Evolutionary conservation across 495 filamentous ascomycete species (phyloP).

Genomic region (Penicillium coprophilum): DNA sequence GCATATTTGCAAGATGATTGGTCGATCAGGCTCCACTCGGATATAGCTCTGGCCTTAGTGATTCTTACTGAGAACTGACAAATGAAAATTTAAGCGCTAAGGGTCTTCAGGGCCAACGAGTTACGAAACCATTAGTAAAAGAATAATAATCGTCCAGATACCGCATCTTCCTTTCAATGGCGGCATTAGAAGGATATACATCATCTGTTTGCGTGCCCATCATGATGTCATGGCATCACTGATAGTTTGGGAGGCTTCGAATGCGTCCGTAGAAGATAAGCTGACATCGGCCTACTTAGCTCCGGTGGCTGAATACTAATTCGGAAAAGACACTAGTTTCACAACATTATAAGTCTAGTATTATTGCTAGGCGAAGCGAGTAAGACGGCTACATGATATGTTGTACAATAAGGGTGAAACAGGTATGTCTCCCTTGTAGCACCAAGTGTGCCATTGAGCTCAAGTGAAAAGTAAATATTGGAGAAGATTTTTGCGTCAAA

Average conservation of each 20-base stretch:
- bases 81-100: slow-evolving; percentile 21
- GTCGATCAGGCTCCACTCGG: slow-evolving; percentile 15
- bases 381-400: neutral
- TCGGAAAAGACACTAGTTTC: neutral
- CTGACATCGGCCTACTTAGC: neutral
- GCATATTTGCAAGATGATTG: slow-evolving; percentile 20
- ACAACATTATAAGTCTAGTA: neutral
- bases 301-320: slow-evolving; percentile 2
- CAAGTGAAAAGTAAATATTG: neutral
- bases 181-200: neutral
- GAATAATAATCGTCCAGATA: neutral
- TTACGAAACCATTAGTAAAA: neutral
- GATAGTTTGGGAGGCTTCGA: neutral
- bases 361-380: neutral
- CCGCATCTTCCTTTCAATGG: too few species aligned
- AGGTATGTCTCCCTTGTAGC: neutral
- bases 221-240: slow-evolving; percentile 1
- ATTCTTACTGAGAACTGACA: slow-evolving; percentile 44
- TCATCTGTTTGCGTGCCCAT: neutral
- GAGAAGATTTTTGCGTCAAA: slow-evolving; percentile 4
- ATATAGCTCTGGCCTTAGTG: slow-evolving; percentile 17
- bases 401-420: neutral
- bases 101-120: neutral
- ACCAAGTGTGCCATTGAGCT: neutral
- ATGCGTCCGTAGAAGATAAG: neutral